Evolutionary conservation across 495 filamentous ascomycete species (phyloP), one percentile per base, ranked within the genome.

Genomic region (Neurospora sublineolata): DNA sequence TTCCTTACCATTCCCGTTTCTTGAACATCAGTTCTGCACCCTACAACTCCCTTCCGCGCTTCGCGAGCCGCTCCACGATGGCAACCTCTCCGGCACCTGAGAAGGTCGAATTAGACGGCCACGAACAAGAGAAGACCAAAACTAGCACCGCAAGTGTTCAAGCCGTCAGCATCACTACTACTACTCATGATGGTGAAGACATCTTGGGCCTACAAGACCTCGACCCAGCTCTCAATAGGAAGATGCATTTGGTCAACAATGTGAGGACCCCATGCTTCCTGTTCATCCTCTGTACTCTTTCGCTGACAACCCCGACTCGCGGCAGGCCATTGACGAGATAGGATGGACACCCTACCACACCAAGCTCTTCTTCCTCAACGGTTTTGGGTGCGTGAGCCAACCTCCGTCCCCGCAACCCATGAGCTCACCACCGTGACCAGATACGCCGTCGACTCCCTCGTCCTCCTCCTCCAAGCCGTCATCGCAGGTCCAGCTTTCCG

Each of bases 221-320:
- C 67, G 89, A 92, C 73, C 87, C 86, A n/a, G 89, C 86, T 11
- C 80, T 92, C 70, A 87, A 86, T 70, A 85, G 85, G 12, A 92
- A 91, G 77, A 91, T 92, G 88, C 83, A 86, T 69, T 76, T 91
- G 73, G 84, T 92, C 72, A 92, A 92, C 77, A 86, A 91, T 77
- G 89, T 90, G 75, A 81, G 86, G 58, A 72, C 12, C 23, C 70
- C 38, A 36, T 16, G 41, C 1, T 58, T 30, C 68, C 60, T 72
- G 18, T n/a, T 20, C 58, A 23, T 37, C 37, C 64, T 33, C 27
- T 37, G 33, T 23, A 18, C 18, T 12, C 23, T 58, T 58, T 27
- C 14, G 27, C 52, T 20, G 33, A 20, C 18, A 37, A 76, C 67
- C 68, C 11, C 42, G 23, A 30, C 14, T 69, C 40, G 11, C 30